Conservation (phyloP, 2,329 filamentous ascomycete species). For the Neocatenulostroma microsporum region DNA sequence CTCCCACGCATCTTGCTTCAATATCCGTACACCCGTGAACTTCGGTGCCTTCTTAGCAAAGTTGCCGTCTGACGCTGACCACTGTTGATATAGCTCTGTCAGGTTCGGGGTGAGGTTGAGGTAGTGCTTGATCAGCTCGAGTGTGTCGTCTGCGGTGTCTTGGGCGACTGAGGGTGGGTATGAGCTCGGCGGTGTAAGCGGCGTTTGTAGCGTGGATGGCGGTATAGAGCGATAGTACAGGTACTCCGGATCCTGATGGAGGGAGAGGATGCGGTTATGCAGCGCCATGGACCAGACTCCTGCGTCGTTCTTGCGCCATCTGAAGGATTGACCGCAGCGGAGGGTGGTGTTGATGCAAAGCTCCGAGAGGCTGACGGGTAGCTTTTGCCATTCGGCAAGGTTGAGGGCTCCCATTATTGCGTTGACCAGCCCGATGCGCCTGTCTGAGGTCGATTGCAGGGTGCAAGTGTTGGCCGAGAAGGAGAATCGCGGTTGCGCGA, state of each 20-base stretch:
- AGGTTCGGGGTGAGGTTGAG: constrained; percentile 79
- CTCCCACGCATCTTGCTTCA: constrained; percentile 95
- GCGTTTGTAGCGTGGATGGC: constrained; percentile 31
- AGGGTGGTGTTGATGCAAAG: constrained; percentile 91
- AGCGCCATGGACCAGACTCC: constrained; percentile 88
- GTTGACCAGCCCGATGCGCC: too few relatives aligned
- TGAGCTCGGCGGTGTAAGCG: constrained; percentile 33
- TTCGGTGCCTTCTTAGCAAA: constrained; percentile 79
- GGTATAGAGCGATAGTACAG: constrained; percentile 73
- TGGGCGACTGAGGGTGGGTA: constrained; percentile 26
- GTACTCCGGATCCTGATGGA: constrained; percentile 71
- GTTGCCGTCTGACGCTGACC: constrained; percentile 77
- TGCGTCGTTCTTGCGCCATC: constrained; percentile 74
- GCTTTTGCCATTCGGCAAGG: constrained; percentile 73
- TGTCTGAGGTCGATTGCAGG: too few relatives aligned
- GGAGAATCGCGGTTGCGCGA: too few relatives aligned
- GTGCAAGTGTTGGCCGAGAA: too few relatives aligned
- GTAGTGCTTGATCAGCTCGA: constrained; percentile 70
- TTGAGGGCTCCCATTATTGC: constrained; percentile 37
- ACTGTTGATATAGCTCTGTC: constrained; percentile 68
- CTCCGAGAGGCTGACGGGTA: constrained; percentile 75
- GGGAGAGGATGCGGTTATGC: constrained; percentile 71
- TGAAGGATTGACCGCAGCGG: constrained; percentile 89
- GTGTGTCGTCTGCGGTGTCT: constrained; percentile 50
- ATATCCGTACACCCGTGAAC: constrained; percentile 84